Conservation (phyloP, 306 rosid species). For the Trifolium fragiferum region DNA sequence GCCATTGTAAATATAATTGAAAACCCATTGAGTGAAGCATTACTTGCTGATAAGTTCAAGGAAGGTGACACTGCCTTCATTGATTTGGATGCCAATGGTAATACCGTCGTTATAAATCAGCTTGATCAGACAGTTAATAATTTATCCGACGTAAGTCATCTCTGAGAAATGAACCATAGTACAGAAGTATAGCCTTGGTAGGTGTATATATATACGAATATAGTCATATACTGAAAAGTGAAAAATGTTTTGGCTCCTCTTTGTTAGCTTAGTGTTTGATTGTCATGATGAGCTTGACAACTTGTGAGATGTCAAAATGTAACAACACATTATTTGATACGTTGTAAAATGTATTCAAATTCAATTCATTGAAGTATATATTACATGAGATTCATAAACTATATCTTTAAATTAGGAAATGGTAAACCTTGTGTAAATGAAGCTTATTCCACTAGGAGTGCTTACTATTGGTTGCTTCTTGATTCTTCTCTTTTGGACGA, state of each 20-base stretch:
- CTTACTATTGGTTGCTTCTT: too few species aligned
- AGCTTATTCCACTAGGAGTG: too few species aligned
- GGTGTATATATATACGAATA: slow-evolving; percentile 32
- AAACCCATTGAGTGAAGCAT: slow-evolving; percentile 77
- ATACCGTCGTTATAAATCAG: slow-evolving; percentile 58
- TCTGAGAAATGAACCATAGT: slow-evolving; percentile 39
- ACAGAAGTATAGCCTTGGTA: slow-evolving; percentile 22
- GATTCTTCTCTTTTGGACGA: too few species aligned
- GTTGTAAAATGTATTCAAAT: slow-evolving; percentile 37
- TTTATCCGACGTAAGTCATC: slow-evolving; percentile 53
- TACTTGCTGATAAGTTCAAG: slow-evolving; percentile 64
- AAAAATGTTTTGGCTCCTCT: slow-evolving; percentile 31
- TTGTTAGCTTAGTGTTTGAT: slow-evolving; percentile 36
- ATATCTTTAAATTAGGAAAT: too few species aligned
- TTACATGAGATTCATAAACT: too few species aligned
- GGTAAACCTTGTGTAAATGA: too few species aligned
- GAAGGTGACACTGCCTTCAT: slow-evolving; percentile 71
- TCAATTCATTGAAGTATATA: slow-evolving; percentile 27
- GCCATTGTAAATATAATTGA: slow-evolving; percentile 70
- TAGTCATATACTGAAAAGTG: not conserved
- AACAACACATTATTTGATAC: slow-evolving; percentile 8
- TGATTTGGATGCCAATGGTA: slow-evolving; percentile 77
- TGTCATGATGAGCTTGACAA: slow-evolving; percentile 32
- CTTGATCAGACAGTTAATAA: slow-evolving; percentile 56
- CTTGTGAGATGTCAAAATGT: slow-evolving; percentile 29